Percentiles rank a stretch among this genome's conserved stretches.
phyloP scores from a whole-genome alignment of 768 basidiomycete species.

The Clitopilus passeckerianus region DNA sequence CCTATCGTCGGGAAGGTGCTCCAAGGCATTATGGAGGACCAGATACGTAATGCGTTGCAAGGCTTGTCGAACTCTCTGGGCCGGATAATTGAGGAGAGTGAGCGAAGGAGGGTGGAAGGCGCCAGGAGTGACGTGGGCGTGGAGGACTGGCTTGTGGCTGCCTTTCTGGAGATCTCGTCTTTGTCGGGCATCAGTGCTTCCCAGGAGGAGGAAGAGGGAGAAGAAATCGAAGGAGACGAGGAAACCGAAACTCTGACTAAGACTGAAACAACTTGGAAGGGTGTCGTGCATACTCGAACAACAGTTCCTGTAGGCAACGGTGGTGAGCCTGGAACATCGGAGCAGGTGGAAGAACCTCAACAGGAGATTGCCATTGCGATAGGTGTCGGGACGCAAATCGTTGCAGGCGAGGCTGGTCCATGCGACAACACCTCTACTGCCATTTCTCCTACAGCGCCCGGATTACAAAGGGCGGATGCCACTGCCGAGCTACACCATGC shows the following conservation, averaged over 20 bases:
- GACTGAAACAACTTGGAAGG: constrained; percentile 20
- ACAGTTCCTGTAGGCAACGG: constrained; percentile 9
- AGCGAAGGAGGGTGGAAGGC: constrained; percentile 4
- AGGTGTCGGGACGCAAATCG: background rate
- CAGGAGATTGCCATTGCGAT: constrained; percentile 6
- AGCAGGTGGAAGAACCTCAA: background rate
- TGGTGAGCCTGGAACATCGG: constrained; percentile 9
- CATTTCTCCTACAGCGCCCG: background rate
- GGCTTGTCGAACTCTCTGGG: constrained; percentile 21
- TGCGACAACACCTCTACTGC: background rate
- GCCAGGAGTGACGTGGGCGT: constrained; percentile 5
- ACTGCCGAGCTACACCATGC: background rate
- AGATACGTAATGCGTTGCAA: constrained; percentile 18
- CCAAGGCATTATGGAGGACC: constrained; percentile 20
- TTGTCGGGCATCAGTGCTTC: constrained; percentile 12
- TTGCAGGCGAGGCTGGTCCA: background rate
- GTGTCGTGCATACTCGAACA: constrained; percentile 22
- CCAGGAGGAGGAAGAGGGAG: background rate
- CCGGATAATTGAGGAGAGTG: constrained; percentile 6
- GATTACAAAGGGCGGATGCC: background rate
- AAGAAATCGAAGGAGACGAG: background rate
- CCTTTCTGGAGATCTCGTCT: constrained; percentile 17
- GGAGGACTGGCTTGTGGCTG: constrained; percentile 23
- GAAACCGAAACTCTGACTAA: constrained; percentile 12
- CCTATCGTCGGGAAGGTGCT: constrained; percentile 22